These are phyloP conservation scores for Periconia macrospinosa DNA, from an alignment of 2,329 filamentous ascomycete genomes.

Conservation along the genomic window DNA sequence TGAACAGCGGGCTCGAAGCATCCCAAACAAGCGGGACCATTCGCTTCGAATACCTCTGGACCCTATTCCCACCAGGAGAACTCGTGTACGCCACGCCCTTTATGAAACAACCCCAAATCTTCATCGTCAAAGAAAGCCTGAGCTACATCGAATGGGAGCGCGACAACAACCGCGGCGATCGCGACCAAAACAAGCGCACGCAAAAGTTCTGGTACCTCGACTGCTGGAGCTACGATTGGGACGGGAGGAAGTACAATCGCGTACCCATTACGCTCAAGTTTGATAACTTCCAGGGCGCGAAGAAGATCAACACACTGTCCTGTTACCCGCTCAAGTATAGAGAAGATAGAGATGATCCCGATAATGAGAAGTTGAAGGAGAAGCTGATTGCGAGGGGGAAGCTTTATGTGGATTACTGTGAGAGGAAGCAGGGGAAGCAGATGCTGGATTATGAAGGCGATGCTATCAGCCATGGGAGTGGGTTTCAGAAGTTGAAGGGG, in stretches of 20 bases:
- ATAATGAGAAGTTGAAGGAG: background rate
- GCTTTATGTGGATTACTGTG: conserved; percentile 2
- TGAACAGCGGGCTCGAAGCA: conserved; percentile 1
- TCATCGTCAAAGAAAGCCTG: conserved; percentile 13
- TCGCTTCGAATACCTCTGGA: conserved; percentile 11
- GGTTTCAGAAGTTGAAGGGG: conserved; percentile 10
- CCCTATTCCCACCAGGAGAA: conserved; percentile 12
- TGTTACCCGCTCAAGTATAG: conserved; percentile 6
- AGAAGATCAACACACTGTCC: conserved; percentile 7
- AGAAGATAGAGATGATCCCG: background rate
- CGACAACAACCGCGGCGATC: background rate
- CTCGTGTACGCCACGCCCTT: conserved; percentile 7
- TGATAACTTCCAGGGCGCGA: conserved; percentile 9
- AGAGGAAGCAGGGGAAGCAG: conserved; percentile 2
- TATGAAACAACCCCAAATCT: conserved; percentile 9
- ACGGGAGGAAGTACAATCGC: conserved; percentile 10
- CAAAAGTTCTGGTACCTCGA: background rate
- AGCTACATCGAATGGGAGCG: background rate
- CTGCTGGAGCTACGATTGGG: conserved; percentile 13
- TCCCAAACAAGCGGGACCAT: conserved; percentile 3
- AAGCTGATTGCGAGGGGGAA: conserved; percentile 5
- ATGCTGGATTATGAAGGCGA: conserved; percentile 12
- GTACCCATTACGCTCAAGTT: conserved; percentile 10
- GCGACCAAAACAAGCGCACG: conserved; percentile 1
- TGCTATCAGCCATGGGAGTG: conserved; percentile 11